phyloP scores from a whole-genome alignment of 192 early-diverging fungal genomes.

The Coemansia sp. region DNA sequence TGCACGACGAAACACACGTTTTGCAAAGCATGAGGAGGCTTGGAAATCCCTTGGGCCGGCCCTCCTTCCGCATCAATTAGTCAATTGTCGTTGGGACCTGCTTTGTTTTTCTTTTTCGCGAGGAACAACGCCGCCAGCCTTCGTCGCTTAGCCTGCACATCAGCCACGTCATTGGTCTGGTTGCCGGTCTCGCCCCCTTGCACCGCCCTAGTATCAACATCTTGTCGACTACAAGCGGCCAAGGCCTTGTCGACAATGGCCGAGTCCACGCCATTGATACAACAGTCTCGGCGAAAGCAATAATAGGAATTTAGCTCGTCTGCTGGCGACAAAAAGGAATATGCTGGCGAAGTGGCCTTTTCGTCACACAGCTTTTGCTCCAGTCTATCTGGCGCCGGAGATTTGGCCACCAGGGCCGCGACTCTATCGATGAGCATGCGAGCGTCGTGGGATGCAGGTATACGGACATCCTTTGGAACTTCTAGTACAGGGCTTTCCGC shows the following conservation, averaged over 20 bases:
- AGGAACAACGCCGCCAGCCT: constrained; percentile 26
- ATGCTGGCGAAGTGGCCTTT: constrained; percentile 24
- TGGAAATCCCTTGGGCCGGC: not conserved
- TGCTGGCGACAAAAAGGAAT: constrained; percentile 34
- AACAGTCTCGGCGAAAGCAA: constrained; percentile 37
- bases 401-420: constrained; percentile 24
- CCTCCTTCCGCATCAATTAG: not conserved
- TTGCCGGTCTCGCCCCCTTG: not conserved
- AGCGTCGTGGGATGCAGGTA: constrained; percentile 16
- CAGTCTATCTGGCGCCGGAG: constrained; percentile 17
- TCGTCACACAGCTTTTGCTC: constrained; percentile 29
- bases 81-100: not conserved
- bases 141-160: constrained; percentile 35
- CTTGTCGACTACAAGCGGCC: not conserved
- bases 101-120: not conserved
- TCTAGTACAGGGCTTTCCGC: not conserved
- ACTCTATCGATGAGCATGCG: constrained; percentile 30
- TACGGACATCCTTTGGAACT: constrained; percentile 12
- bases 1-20: not conserved
- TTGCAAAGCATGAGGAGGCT: not conserved
- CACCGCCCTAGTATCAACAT: not conserved
- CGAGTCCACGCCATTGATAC: constrained; percentile 2
- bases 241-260: constrained; percentile 14
- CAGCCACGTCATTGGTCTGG: not conserved
- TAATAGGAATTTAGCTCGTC: constrained; percentile 24